Evolutionary conservation across 106 monocot genomes (phyloP), one percentile per base, ranked within the genome.

Genomic region (Dioscorea dumetorum): DNA sequence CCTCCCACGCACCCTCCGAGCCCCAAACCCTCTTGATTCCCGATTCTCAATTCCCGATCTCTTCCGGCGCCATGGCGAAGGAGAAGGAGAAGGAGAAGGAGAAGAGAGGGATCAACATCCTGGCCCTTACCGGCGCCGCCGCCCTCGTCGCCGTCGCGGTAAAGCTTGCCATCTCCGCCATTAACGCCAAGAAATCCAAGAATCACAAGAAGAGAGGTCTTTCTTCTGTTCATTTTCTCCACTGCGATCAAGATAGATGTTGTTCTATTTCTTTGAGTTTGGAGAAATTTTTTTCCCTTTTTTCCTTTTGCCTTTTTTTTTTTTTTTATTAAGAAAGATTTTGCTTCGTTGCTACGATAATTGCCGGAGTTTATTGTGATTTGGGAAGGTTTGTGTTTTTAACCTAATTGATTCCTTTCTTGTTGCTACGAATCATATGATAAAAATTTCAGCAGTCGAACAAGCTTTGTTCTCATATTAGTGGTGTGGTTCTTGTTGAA

Each of bases 51-150:
- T 19, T 18, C 54, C 5, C 19, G 54, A 51, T 54, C 54, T 5
- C 51, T 51, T 51, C 17, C 17, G 17, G 17, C 12, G 17, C 12
- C n/a, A 51, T 24, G 50, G 54, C 54, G n/a, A 54, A 33, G 24
- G 59, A 18, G 58, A 49, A 66, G 75, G 67, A 31, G 33, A 71
- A 57, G 11, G 76, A 63, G 63, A 63, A 33, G 63, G 13, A 63
- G 57, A 81, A 34, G 64, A 69, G 68, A 49, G 50, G 63, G 59
- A 51, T 68, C 58, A 70, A 57, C 20, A 57, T 76, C 8, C 41
- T 81, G 11, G 67, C 72, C 4, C 12, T 41, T 48, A 72, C 81
- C 18, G 81, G 71, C 17, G 76, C 63, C 28, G 81, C 72, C 4
- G 81, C 76, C 3, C 56, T 72, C 18, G 76, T 57, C 24, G 75